These are phyloP conservation scores for Penicillium macrosclerotiorum DNA, from an alignment of 495 filamentous ascomycete genomes.

Conservation along the genomic window DNA sequence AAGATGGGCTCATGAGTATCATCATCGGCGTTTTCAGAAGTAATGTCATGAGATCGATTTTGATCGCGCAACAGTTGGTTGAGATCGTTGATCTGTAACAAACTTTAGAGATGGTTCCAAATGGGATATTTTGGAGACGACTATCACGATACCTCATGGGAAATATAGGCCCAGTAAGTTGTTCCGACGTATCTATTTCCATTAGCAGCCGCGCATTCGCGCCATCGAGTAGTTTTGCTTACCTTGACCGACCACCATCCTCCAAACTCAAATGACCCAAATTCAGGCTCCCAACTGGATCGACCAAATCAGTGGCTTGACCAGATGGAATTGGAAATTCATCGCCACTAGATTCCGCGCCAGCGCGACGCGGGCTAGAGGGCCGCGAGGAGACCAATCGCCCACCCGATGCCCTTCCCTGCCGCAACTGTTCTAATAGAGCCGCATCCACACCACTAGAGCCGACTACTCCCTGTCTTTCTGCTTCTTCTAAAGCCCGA, in stretches of 20 bases:
- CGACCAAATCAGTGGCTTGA: constrained; percentile 43
- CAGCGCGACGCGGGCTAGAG: constrained; percentile 36
- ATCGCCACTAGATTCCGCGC: constrained; percentile 37
- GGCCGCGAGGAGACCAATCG: constrained; percentile 18
- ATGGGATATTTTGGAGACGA: neutral
- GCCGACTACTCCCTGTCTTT: constrained; percentile 23
- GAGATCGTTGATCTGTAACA: constrained; percentile 43
- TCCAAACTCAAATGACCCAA: constrained; percentile 48
- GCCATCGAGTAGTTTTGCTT: constrained; percentile 4
- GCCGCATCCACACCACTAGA: constrained; percentile 19
- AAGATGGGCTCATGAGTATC: constrained; percentile 15
- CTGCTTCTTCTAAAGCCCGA: constrained; percentile 26
- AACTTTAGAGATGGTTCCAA: neutral
- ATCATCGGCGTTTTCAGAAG: constrained; percentile 20
- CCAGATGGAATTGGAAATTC: constrained; percentile 48
- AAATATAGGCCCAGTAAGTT: constrained; percentile 53
- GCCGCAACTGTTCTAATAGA: constrained; percentile 18
- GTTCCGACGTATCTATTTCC: constrained; percentile 48
- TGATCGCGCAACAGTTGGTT: constrained; percentile 47
- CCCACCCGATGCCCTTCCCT: constrained; percentile 8
- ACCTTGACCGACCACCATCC: constrained; percentile 47
- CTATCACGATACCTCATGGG: constrained; percentile 39
- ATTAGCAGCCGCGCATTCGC: constrained; percentile 3
- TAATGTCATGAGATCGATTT: constrained; percentile 36
- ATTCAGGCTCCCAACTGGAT: constrained; percentile 46